phyloP scores from a whole-genome alignment of 805 yeast genomes.

The Wickerhamomyces xylosicus region DNA sequence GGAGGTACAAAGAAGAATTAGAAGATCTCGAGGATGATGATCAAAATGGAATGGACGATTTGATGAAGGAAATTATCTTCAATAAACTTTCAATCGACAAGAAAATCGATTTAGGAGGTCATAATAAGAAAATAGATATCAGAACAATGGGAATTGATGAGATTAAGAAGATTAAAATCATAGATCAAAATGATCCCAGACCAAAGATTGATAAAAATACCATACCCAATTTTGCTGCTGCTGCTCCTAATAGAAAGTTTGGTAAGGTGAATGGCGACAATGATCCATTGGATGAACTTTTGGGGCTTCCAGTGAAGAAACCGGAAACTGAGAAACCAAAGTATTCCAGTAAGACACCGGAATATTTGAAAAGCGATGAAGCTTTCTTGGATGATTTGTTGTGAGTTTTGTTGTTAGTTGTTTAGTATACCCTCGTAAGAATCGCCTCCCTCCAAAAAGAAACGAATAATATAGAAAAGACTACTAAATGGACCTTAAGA shows the following conservation, averaged over 20 bases:
- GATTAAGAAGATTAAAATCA: conserved; percentile 5
- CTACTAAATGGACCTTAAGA: too few species aligned
- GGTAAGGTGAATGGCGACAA: neutral
- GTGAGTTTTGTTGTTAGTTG: too few species aligned
- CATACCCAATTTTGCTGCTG: too few species aligned
- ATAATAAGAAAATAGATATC: neutral
- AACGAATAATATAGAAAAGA: too few species aligned
- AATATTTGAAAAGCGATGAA: conserved; percentile 11
- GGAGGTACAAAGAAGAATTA: conserved; percentile 17
- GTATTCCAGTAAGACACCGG: conserved; percentile 11
- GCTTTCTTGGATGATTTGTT: conserved; percentile 15
- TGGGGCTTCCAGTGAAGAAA: neutral
- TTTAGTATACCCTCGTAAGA: too few species aligned
- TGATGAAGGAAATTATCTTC: conserved; percentile 12
- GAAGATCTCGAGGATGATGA: conserved; percentile 12
- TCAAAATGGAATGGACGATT: conserved; percentile 5
- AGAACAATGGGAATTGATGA: conserved; percentile 7
- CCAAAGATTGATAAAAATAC: neutral
- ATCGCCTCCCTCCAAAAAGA: too few species aligned
- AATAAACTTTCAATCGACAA: conserved; percentile 6
- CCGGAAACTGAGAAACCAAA: conserved; percentile 1
- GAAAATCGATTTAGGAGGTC: conserved; percentile 4
- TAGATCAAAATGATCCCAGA: neutral
- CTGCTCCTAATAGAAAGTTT: neutral
- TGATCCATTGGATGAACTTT: neutral